Evolutionary conservation across 805 yeast species (phyloP).

Genomic region (Kodamaea sagamina): DNA sequence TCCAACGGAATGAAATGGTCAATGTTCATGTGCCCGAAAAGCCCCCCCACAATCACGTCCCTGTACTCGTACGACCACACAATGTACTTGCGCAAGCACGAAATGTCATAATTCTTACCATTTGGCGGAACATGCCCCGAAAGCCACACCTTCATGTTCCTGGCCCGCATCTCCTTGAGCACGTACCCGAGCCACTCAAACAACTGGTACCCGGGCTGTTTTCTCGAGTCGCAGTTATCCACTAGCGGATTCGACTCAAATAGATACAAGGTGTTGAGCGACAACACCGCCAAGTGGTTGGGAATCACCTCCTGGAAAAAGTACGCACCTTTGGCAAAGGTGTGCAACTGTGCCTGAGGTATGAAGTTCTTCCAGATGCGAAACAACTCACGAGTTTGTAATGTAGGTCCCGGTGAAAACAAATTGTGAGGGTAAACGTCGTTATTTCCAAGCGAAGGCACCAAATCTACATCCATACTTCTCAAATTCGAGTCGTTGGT

Average conservation of each 20-base stretch:
- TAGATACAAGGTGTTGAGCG: conserved; percentile 75
- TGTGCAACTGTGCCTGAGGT: conserved; percentile 76
- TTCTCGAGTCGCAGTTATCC: conserved; percentile 70
- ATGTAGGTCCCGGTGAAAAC: conserved; percentile 85
- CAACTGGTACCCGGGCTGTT: conserved; percentile 78
- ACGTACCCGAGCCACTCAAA: conserved; percentile 78
- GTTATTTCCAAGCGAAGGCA: conserved; percentile 82
- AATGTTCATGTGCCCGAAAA: conserved; percentile 87
- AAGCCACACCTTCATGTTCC: conserved; percentile 84
- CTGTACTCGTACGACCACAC: conserved; percentile 84
- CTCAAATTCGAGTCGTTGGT: conserved; percentile 40
- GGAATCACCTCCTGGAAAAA: conserved; percentile 80
- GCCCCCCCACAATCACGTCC: conserved; percentile 79
- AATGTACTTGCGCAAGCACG: conserved; percentile 73
- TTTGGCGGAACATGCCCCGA: conserved; percentile 89
- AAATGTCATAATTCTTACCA: conserved; percentile 69
- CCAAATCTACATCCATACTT: conserved; percentile 46
- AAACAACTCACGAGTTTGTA: conserved; percentile 77
- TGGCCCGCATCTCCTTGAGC: conserved; percentile 66
- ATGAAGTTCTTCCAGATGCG: conserved; percentile 72
- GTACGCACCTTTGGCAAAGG: conserved; percentile 74
- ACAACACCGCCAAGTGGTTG: conserved; percentile 70
- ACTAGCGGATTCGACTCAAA: conserved; percentile 79
- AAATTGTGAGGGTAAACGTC: conserved; percentile 89
- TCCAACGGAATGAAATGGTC: conserved; percentile 84